Evolutionary conservation across 176 grass and related monocot genomes (phyloP), one percentile per base, ranked within the genome.

Genomic region (Aegilops tauschii): DNA sequence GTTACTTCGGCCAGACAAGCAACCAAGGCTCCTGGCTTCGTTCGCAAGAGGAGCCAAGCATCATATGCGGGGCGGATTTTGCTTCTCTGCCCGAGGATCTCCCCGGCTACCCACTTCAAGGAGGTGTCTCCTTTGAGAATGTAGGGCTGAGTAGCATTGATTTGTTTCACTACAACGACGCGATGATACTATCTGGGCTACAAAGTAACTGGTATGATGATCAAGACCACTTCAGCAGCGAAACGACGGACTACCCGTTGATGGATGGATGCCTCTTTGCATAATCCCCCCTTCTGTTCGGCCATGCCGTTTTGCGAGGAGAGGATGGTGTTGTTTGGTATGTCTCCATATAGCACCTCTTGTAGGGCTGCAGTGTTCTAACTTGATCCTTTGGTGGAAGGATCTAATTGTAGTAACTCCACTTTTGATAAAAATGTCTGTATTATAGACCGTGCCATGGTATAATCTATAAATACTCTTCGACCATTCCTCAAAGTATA

Each of bases 221-320:
- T 69, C 70, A 77, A 65, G 93, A 99, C 14, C 73, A 76, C 56
- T 84, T 82, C 63, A 84, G 72, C 69, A 30, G 89, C 9, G 94
- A 95, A 21, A 84, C 62, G 3, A 67, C 74, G 65, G 92, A 94
- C 82, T 89, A 91, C 63, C 86, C 85, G 28, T 77, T 89, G 54
- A 74, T 94, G 81, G 97, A 99, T 80, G 97, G 85, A 73, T 90
- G 88, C 44, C 92, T 99, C 81, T 99, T 96, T 87, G 97, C 94
- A 61, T 47, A 10, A 47, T 47, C 44, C 44, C 42, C 12, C 44
- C 44, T 47, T 47, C 44, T 4, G 44, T 47, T 42, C 56, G 37
- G 68, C 54, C 28, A 69, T 65, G 83, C 65, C 63, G 25, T 71
- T 80, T 80, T 77, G 27, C 69, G 29, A 77, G 86, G 82, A 82